phyloP scores from a whole-genome alignment of 352 stramenopile genomes.

The Phytophthora pinifolia region DNA sequence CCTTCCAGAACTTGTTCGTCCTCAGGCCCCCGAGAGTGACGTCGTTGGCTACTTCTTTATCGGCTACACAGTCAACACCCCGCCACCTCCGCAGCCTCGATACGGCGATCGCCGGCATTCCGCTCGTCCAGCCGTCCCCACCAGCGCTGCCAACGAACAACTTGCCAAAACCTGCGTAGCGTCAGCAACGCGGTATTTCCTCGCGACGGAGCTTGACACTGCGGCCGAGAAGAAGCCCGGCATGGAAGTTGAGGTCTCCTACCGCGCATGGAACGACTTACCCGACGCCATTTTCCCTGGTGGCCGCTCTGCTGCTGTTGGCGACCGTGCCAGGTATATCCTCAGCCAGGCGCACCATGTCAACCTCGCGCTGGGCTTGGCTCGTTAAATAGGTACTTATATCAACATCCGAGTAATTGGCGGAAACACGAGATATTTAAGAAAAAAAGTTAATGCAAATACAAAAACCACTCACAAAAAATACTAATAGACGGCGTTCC shows the following conservation, averaged over 20 bases:
- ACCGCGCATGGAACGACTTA: slow-evolving; percentile 70
- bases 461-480: too few species aligned
- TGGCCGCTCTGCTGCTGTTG: slow-evolving; percentile 55
- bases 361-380: slow-evolving; percentile 54
- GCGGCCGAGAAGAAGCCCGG: slow-evolving; percentile 53
- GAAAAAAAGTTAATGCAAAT: slow-evolving; percentile 34
- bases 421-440: slow-evolving; percentile 32
- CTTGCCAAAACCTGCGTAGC: slow-evolving; percentile 45
- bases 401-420: too few species aligned
- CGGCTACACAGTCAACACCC: slow-evolving; percentile 51
- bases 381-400: slow-evolving; percentile 39
- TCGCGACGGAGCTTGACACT: slow-evolving; percentile 68
- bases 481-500: too few species aligned
- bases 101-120: slow-evolving; percentile 16
- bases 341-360: slow-evolving; percentile 69
- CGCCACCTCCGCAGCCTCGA: slow-evolving; percentile 7
- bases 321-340: slow-evolving; percentile 79
- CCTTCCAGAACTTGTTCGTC: slow-evolving; percentile 62
- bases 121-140: slow-evolving; percentile 1
- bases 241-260: slow-evolving; percentile 66
- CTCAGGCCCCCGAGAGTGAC: slow-evolving; percentile 3
- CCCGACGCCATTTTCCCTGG: slow-evolving; percentile 62
- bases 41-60: slow-evolving; percentile 68
- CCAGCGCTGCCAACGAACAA: slow-evolving; percentile 26
- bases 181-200: slow-evolving; percentile 75